Evolutionary conservation across 805 yeast genomes (phyloP), one percentile per base, ranked within the genome.

Genomic region (Starmera dryadoides): DNA sequence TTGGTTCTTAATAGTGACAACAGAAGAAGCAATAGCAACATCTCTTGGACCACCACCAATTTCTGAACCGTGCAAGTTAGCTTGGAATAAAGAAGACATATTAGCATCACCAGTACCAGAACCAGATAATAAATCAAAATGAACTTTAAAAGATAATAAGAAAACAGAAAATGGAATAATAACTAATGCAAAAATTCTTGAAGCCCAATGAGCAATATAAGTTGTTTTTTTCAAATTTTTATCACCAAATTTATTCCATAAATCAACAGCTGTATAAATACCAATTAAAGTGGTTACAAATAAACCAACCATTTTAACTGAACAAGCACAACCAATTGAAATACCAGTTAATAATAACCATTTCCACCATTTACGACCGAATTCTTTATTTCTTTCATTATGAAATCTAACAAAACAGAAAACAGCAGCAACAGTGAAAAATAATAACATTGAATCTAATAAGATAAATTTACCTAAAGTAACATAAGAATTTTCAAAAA

Each of bases 31-130:
- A 41, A 71, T 60, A 3, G 80, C 60, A 15, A 85, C 68, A 46
- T 80, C 82, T 62, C 93, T 71, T 39, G 91, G 83, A 28, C 82
- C 84, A 20, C 60, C 66, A 25, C 69, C 74, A 33, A 84, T 79
- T 39, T 72, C 77, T 11, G 86, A 73, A 35, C 85, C 86, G 14
- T 22, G 25, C 46, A 93, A 66, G 43, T 91, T 86, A 9, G 91
- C 89, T 62, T 93, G 98, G 63, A 93, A 81, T 38, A 91, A 69
- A 0, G 97, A 80, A 15, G 93, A 81, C 66, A 93, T 86, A 38
- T 91, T 80, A 3, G 94, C 83, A 59, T 91, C 96, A 32, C 98
- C 98, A 0, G 96, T 79, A 16, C 98, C 98, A 2, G 94, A 75
- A 51, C 78, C 79, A 52, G 73, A 77, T 41, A 93, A 72, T 30